Evolutionary conservation across 345 rosid species (phyloP).

Genomic region (Dimocarpus longan): DNA sequence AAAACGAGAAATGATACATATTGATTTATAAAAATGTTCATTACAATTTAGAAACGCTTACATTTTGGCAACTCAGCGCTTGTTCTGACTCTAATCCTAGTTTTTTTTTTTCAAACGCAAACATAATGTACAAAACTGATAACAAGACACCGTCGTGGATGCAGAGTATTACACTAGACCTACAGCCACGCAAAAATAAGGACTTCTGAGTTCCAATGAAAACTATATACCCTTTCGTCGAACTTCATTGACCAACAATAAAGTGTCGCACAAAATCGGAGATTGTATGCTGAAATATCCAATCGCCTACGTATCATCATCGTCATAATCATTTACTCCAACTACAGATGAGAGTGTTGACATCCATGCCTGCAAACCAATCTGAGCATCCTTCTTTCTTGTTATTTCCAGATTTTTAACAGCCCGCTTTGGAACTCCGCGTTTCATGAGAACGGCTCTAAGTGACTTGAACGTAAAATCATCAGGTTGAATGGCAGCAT

Average conservation of each 20-base stretch:
- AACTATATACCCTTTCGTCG: neutral
- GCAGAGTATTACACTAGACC: neutral
- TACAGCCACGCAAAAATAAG: neutral
- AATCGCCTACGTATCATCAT: neutral
- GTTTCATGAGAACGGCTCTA: constrained; percentile 59
- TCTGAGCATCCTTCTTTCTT: constrained; percentile 48
- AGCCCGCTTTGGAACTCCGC: constrained; percentile 69
- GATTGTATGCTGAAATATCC: neutral
- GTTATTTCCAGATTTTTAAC: constrained; percentile 50
- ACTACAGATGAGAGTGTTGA: constrained; percentile 56
- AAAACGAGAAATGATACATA: neutral
- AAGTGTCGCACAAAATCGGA: neutral
- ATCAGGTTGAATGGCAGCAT: constrained; percentile 52
- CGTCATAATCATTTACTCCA: constrained; percentile 30
- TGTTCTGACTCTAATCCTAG: neutral
- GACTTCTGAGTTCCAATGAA: neutral
- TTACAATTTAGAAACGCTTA: neutral
- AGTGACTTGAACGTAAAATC: constrained; percentile 68
- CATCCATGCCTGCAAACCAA: constrained; percentile 61
- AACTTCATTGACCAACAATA: neutral
- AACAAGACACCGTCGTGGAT: neutral
- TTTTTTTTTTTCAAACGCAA: neutral
- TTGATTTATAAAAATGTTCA: neutral
- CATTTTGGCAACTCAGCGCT: neutral
- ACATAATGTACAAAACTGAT: neutral